Evolutionary conservation across 1,284 basidiomycete species (phyloP), one percentile per base, ranked within the genome.

Genomic region (Ganoderma multipileum): DNA sequence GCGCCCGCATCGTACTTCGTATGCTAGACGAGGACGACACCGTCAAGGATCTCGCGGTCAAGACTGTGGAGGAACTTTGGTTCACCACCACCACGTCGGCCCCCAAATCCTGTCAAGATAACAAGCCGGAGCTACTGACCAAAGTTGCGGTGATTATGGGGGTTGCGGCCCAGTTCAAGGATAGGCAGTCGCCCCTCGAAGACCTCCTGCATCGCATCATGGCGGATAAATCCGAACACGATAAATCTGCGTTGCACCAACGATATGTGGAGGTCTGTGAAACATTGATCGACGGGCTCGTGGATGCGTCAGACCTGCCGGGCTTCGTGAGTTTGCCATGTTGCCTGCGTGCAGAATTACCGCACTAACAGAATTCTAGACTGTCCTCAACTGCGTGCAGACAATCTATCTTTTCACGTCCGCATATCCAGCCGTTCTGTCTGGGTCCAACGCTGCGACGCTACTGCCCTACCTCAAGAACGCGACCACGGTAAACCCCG

Each of bases 21-120:
- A 91, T 96, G 82, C 80, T 92, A 55, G 98, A 99, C 76, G 95
- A 98, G 77, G 98, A 99, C 77, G 95, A 96, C 63, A 89, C 89
- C 0, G 92, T 99, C 73, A 96, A 94, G 84, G 95, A 98, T 66
- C 85, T 99, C 11, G 95, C 97, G 0, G 84, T 94, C 72, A 95
- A 95, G 76, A 91, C 94, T 0, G 81, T 98, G 50, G 93, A 95
- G 71, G 96, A 98, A 70, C 82, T 99, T 9, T 96, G 97, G 93
- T 97, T 98, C 77, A 30, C 75, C 7, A 77, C 79, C 9, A 71
- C 81, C 47, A 69, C 78, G 42, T 86, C 85, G 68, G 76, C 79
- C 11, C 67, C 83, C 79, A 77, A 66, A 41, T 71, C 77, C 0
- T 74, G 76, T 6, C 77, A 71, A 39, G 87, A 89, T 65, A 26